Base-by-base conservation (phyloP, 78 protist species). In the Pelomyxa schiedti region DNA sequence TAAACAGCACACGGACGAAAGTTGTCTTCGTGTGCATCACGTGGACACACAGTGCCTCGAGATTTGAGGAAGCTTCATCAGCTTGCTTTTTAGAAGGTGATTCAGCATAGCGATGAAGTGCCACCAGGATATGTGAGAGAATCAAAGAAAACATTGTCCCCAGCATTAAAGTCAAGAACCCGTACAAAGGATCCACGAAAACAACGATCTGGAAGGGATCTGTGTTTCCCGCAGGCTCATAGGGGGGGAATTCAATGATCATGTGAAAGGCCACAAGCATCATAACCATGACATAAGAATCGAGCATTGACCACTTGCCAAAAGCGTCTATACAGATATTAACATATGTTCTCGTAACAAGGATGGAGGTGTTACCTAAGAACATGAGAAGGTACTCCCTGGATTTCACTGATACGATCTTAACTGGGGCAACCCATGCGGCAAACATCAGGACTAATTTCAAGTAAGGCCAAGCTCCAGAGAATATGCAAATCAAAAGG, bases 251-350 rank as follows among this genome's bases (percentile, higher is more conserved):
- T 16, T 16, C 32, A 16, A 69, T n/a, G 73, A 40, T 26, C 64
- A 69, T 40, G 38, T 69, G 73, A 43, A 69, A 69, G 38, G 73
- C 16, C 7, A 69, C 84, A 53, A 84, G 39, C 84, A 84, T 78
- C 70, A 78, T 64, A 30, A 36, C 26, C 63, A 74, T 0, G 30
- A 84, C 82, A 42, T 8, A 74, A 16, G 77, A 4, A 74, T 84
- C 88, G 69, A 84, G 30, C 42, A 84, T 69, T 29, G 85, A 78
- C 76, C 74, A 84, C 71, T 84, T 84, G 42, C 88, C 88, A 32
- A 73, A 35, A 6, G 26, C 37, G 39, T 84, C 88, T 72, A 84
- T 7, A 41, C n/a, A 67, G 38, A 63, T 2, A 22, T n/a, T n/a
- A n/a, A n/a, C n/a, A n/a, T n/a, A n/a, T n/a, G n/a, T n/a, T n/a